These are phyloP conservation scores for Pseudogymnoascus sp. DNA, from an alignment of 2,329 filamentous ascomycete species.

Conservation along the genomic window DNA sequence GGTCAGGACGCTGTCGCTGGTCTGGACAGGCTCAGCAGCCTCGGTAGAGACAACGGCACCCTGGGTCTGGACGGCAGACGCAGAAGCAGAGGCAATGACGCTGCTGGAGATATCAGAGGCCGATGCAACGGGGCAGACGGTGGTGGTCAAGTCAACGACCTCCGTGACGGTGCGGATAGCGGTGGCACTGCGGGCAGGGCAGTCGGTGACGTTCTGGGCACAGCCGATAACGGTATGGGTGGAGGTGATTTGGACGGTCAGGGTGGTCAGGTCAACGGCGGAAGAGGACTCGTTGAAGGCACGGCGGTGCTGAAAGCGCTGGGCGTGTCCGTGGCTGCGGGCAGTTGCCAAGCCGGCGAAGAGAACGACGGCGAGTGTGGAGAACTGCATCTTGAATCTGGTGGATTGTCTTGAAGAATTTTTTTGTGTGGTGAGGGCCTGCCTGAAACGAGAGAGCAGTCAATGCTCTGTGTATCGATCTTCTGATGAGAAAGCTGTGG, in stretches of 20 bases:
- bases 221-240: neutral
- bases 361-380: neutral
- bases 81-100: neutral
- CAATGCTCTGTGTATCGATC: neutral
- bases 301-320: slow-evolving; percentile 7
- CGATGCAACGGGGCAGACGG: slow-evolving; percentile 2
- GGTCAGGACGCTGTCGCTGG: slow-evolving; percentile 1
- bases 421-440: slow-evolving; percentile 6
- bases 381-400: slow-evolving; percentile 8
- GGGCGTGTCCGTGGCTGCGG: neutral
- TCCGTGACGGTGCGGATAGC: neutral
- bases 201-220: slow-evolving; percentile 6
- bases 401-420: neutral
- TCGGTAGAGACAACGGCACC: neutral
- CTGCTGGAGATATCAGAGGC: neutral
- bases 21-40: neutral
- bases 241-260: neutral
- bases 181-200: neutral
- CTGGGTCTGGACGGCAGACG: neutral
- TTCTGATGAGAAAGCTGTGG: neutral
- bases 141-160: slow-evolving; percentile 7
- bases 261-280: slow-evolving; percentile 1
- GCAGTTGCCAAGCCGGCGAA: neutral
- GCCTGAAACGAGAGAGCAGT: slow-evolving; percentile 2
- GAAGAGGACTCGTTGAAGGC: neutral